Conservation (phyloP, 768 basidiomycete genomes). For the button mushroom (Agaricus bisporus) region DNA sequence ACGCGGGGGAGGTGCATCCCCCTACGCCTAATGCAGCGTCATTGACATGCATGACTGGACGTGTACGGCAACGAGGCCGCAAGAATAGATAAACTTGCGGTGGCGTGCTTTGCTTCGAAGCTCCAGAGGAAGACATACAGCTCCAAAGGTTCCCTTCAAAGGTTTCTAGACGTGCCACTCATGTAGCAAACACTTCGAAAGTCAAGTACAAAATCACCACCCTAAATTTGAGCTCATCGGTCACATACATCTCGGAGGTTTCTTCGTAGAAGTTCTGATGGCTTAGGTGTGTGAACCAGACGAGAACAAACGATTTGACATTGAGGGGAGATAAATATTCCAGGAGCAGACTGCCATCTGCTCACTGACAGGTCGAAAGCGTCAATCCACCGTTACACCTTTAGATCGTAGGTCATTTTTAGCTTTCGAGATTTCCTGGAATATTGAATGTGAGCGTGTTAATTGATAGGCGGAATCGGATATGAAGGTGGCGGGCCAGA, state of each 20-base stretch:
- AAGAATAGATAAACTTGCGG: too few relatives aligned
- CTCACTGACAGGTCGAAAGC: neutral
- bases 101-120: neutral
- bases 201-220: slow-evolving; percentile 5
- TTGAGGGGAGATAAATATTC: neutral
- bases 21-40: too few relatives aligned
- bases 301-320: neutral
- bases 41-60: too few relatives aligned
- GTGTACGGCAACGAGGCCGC: too few relatives aligned
- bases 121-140: neutral
- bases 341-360: neutral
- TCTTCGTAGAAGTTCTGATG: slow-evolving; percentile 10
- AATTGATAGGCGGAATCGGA: slow-evolving; percentile 3
- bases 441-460: slow-evolving; percentile 6
- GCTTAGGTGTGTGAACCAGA: neutral
- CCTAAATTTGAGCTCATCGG: slow-evolving; percentile 1
- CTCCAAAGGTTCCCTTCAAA: neutral
- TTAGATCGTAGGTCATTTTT: slow-evolving; percentile 50
- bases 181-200: neutral
- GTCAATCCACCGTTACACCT: slow-evolving; percentile 55
- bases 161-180: neutral
- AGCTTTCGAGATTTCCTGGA: slow-evolving; percentile 53
- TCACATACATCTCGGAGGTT: slow-evolving; percentile 1
- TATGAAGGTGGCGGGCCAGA: neutral
- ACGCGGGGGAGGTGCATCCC: too few relatives aligned